Evolutionary conservation across 495 filamentous ascomycete species (phyloP), one percentile per base, ranked within the genome.

Genomic region (Talaromyces stipitatus): DNA sequence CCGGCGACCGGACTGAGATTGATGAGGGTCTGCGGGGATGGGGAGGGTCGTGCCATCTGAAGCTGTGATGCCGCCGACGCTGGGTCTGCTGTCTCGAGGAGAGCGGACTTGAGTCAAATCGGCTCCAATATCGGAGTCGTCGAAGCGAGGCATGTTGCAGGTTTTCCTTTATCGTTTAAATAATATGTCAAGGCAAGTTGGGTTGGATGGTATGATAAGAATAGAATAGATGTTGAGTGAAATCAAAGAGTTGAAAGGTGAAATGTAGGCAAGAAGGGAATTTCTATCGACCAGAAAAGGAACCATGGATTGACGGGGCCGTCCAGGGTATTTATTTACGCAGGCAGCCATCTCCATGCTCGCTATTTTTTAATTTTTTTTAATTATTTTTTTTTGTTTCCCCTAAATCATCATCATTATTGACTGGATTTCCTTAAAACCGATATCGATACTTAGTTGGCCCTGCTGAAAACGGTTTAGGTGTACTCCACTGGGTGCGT

Each of bases 91-190:
- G 46, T 70, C 66, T 26, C 65, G 60, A 33, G 67, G 69, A 43
- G 72, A 71, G 26, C 50, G 63, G 60, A 33, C 47, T 30, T n/a
- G 46, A 23, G 38, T 50, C 56, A 50, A 56, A 38, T 79, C 69
- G 29, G 69, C 72, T 26, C 64, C 70, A 56, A 82, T 72, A 54
- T 85, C 82, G 55, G 75, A 69, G 54, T 85, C 84, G 38, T 85
- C 82, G 61, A 83, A 83, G 61, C 75, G 74, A 71, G 82, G 75
- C 85, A 88, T 87, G 65, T 64, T 66, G 45, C 18, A 26, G n/a
- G n/a, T 30, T 22, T 1, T 50, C 4, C n/a, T 30, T 51, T 1
- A 18, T 12, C 8, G 24, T 5, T 26, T 18, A 26, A 48, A n/a
- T 11, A 24, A 26, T 26, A 18, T 26, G 45, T 33, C 30, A n/a